These are phyloP conservation scores for Dioszegia hungarica DNA, from an alignment of 768 basidiomycete genomes.

Conservation along the genomic window DNA sequence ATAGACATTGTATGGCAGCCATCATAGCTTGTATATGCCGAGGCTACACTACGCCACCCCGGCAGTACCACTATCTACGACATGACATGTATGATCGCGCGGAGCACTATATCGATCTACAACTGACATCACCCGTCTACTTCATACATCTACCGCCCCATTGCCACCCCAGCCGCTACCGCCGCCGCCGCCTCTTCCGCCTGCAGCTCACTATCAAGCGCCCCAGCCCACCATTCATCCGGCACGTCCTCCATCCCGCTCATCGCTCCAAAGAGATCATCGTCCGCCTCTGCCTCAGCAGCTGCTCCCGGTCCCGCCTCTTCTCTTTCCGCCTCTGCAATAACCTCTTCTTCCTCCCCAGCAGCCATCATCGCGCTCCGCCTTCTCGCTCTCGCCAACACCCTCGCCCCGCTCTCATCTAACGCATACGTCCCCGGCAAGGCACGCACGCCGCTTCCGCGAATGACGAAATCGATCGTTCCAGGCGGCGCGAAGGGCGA, in stretches of 20 bases:
- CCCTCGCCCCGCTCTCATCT: conserved; percentile 9
- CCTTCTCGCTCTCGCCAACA: conserved; percentile 8
- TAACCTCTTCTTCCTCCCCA: neutral
- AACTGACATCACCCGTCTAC: too few species aligned
- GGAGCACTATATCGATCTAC: too few species aligned
- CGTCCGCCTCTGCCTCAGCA: neutral
- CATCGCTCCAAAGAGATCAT: conserved; percentile 2
- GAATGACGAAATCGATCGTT: conserved; percentile 72
- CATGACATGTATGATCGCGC: too few species aligned
- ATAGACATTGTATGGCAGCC: too few species aligned
- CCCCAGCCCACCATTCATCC: conserved; percentile 2
- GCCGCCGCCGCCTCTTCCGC: neutral
- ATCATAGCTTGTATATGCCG: too few species aligned
- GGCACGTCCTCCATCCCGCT: conserved; percentile 1
- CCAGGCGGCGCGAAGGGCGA: conserved; percentile 59
- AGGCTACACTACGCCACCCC: too few species aligned
- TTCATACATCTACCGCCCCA: too few species aligned
- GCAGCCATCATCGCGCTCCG: neutral
- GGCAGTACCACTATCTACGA: too few species aligned
- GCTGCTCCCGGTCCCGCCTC: neutral
- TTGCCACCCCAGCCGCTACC: neutral
- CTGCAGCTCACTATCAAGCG: neutral
- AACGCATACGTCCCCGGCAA: conserved; percentile 16
- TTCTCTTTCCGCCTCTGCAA: neutral
- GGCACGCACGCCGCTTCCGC: conserved; percentile 57